Evolutionary conservation across 1,139 yeast species (phyloP), one percentile per base, ranked within the genome.

Genomic region (Saccharomycopsis phalli): DNA sequence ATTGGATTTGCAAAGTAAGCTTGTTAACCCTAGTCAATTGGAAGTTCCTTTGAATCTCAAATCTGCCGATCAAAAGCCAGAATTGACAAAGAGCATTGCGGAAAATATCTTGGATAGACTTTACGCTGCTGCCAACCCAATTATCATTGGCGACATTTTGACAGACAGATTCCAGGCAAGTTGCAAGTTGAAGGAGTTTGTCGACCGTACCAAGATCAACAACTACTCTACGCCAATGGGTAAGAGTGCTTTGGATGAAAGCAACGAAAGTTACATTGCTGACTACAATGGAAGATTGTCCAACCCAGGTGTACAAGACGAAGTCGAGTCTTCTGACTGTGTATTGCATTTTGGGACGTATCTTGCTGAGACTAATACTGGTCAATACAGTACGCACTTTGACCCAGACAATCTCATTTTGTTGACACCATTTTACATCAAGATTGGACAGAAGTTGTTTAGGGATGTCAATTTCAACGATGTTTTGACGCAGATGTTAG

Each of bases 161-260:
- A 67, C 80, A 8, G 67, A 71, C 36, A 68, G 91, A 49, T 78
- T 68, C 53, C 65, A 53, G 22, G 53, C 55, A 13, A 55, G 68
- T 31, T 55, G 58, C 4, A 51, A 59, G 13, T 59, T 76, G 34
- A 60, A 66, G 45, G 50, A 60, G 33, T 61, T 82, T 38, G 68
- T 77, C 17, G 58, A 60, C n/a, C 54, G 54, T 39, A 60, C 76
- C 10, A 52, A 63, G 16, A 56, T 74, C 41, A 68, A 70, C 48
- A 62, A 68, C 40, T 70, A 59, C 51, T 61, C 70, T 18, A 68
- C 81, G 2, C 65, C 65, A 38, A 63, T 74, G 65, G 79, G 84
- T 53, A 62, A 76, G 65, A 69, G 77, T 1, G 60, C 71, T 40
- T 59, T 81, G 34, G 76, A 81, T 55, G 94, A 82, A 58, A 59